These are phyloP conservation scores for Collybia sp. DNA, from an alignment of 768 basidiomycete genomes.

Conservation along the genomic window DNA sequence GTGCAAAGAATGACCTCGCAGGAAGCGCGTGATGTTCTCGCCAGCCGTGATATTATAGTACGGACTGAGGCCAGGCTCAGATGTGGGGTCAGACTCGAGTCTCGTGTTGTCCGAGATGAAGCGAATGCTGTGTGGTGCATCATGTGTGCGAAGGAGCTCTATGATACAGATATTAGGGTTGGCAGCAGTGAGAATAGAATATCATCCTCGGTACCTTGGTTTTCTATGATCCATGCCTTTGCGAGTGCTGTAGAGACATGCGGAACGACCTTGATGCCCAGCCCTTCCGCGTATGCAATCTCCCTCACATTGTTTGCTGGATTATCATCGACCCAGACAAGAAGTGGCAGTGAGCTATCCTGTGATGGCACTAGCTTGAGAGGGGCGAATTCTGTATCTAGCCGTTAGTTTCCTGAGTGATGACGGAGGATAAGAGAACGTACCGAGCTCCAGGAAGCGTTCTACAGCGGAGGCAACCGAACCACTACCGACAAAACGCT, in stretches of 20 bases:
- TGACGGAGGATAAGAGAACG: too few relatives aligned
- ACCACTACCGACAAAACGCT: constrained; percentile 14
- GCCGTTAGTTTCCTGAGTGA: too few relatives aligned
- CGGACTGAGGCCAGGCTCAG: background rate
- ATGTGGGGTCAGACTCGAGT: constrained; percentile 6
- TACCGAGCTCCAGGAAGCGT: constrained; percentile 11
- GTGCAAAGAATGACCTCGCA: constrained; percentile 13
- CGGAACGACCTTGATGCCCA: constrained; percentile 16
- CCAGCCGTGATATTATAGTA: constrained; percentile 15
- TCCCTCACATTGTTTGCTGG: constrained; percentile 9
- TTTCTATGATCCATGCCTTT: constrained; percentile 20
- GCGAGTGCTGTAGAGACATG: constrained; percentile 14
- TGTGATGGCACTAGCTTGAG: background rate
- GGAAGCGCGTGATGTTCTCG: constrained; percentile 16
- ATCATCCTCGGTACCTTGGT: constrained; percentile 11
- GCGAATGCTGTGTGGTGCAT: constrained; percentile 13
- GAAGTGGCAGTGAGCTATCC: constrained; percentile 10
- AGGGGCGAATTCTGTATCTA: too few relatives aligned
- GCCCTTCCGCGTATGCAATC: constrained; percentile 11
- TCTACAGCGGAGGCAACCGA: constrained; percentile 15
- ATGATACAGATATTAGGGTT: background rate
- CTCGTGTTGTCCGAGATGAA: constrained; percentile 17
- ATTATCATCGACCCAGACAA: constrained; percentile 23
- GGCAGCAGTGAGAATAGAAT: background rate
- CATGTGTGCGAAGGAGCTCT: constrained; percentile 13